Conservation (phyloP, 2,329 filamentous ascomycete species). For the Exophiala alcalophila region DNA sequence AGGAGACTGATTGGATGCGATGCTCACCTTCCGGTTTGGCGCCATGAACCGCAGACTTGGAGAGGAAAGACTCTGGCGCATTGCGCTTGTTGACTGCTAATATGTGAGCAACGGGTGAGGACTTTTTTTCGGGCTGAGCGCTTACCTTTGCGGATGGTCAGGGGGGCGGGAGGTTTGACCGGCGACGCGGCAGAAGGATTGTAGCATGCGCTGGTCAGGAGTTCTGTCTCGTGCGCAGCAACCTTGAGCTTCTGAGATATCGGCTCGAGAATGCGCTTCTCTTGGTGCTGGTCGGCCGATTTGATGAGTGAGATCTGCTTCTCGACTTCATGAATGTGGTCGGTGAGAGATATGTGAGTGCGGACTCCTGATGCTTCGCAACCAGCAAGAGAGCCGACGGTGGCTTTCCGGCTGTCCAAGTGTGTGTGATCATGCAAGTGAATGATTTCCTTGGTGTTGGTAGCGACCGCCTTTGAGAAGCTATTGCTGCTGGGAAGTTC, state of each 20-base stretch:
- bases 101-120: not conserved
- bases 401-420: too few species aligned
- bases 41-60: conserved; percentile 9
- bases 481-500: not conserved
- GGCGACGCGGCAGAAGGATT: conserved; percentile 8
- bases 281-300: too few species aligned
- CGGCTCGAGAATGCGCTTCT: conserved; percentile 16
- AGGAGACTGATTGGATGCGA: not conserved
- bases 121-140: not conserved
- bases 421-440: too few species aligned
- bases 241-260: conserved; percentile 18
- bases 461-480: too few species aligned
- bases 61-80: conserved; percentile 17
- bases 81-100: conserved; percentile 15
- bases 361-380: not conserved
- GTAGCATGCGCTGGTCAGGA: conserved; percentile 8
- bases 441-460: too few species aligned
- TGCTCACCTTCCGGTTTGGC: conserved; percentile 11
- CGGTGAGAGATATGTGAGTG: too few species aligned
- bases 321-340: not conserved
- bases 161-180: conserved; percentile 2
- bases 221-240: not conserved
- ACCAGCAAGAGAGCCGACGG: too few species aligned
- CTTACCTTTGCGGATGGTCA: conserved; percentile 10
- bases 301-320: not conserved